phyloP scores from a whole-genome alignment of 1,284 basidiomycete genomes.

The Tilletia horrida region DNA sequence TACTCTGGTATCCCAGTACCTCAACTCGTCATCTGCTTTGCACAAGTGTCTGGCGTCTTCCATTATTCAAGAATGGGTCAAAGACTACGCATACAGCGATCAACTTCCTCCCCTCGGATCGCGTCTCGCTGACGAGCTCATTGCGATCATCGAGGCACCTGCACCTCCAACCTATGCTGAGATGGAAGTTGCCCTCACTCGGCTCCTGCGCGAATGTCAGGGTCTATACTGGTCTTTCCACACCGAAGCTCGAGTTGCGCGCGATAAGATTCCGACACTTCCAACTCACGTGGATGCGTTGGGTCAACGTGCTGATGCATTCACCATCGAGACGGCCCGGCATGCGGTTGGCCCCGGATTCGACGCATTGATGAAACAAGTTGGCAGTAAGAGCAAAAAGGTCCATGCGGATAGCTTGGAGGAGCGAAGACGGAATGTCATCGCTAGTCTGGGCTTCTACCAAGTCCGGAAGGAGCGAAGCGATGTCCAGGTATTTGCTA shows the following conservation, averaged over 20 bases:
- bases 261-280: constrained; percentile 73
- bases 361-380: constrained; percentile 61
- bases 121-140: constrained; percentile 63
- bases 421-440: constrained; percentile 72
- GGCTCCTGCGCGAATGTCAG: constrained; percentile 77
- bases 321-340: constrained; percentile 77
- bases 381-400: constrained; percentile 67
- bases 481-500: constrained; percentile 81
- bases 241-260: constrained; percentile 78
- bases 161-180: constrained; percentile 79
- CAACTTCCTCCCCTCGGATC: constrained; percentile 25
- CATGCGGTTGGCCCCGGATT: constrained; percentile 70
- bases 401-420: constrained; percentile 68
- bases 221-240: constrained; percentile 75
- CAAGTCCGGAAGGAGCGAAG: constrained; percentile 77
- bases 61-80: constrained; percentile 88
- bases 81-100: constrained; percentile 30
- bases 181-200: constrained; percentile 76
- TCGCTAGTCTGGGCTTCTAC: constrained; percentile 77
- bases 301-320: constrained; percentile 63
- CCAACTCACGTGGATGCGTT: constrained; percentile 73
- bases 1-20: constrained; percentile 71
- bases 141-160: constrained; percentile 71
- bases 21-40: constrained; percentile 83
- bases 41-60: constrained; percentile 81